Percentiles rank a stretch among this genome's conserved stretches.
Conservation (phyloP, 192 early-diverging fungal species). For the Powellomyces hirtus region DNA sequence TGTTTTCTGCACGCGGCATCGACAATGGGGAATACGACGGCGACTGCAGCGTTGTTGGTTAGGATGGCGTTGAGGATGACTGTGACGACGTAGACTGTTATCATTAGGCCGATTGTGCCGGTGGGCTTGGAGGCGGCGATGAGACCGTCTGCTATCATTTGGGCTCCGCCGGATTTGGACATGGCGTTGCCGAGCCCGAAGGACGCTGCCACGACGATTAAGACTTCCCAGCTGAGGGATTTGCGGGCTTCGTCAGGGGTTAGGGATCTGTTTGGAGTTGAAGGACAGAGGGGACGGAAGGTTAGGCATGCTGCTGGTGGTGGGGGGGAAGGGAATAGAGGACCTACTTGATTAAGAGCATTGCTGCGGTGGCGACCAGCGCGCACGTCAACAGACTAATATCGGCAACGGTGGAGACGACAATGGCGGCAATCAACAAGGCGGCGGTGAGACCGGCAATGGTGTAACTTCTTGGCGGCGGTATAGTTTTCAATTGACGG, state of each 20-base stretch:
- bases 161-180: conserved; percentile 13
- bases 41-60: conserved; percentile 11
- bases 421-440: conserved; percentile 8
- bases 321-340: no score
- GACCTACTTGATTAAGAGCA: neutral
- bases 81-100: conserved; percentile 8
- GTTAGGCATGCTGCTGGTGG: no score
- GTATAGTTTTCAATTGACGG: neutral
- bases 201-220: conserved; percentile 6
- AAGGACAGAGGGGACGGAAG: no score
- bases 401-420: neutral
- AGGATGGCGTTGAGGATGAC: conserved; percentile 16
- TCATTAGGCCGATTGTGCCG: neutral
- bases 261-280: no score
- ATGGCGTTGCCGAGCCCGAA: conserved; percentile 8
- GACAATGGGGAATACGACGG: conserved; percentile 13
- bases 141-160: conserved; percentile 11
- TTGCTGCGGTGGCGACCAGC: neutral
- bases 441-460: neutral
- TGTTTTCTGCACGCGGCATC: neutral
- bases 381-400: neutral
- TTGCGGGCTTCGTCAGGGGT: conserved; percentile 11
- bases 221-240: conserved; percentile 11
- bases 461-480: neutral
- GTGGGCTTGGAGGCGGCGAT: neutral